Conservation (phyloP, 805 yeast genomes). For the Wickerhamiella nectarea region DNA sequence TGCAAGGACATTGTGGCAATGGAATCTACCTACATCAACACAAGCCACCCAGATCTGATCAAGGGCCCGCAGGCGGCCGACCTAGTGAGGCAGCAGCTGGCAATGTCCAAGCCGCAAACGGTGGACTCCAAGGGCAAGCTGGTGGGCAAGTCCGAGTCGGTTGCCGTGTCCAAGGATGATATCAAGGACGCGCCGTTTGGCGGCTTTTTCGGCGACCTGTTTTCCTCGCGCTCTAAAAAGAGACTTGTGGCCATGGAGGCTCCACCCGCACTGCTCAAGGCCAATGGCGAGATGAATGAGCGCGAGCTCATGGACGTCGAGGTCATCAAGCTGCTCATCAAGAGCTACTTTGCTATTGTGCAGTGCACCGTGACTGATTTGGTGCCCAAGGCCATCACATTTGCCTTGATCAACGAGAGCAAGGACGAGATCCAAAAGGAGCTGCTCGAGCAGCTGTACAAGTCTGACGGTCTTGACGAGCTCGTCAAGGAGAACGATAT, state of each 20-base stretch:
- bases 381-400: slow-evolving; percentile 90
- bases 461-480: slow-evolving; percentile 52
- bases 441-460: slow-evolving; percentile 74
- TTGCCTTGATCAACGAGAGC: slow-evolving; percentile 66
- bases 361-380: slow-evolving; percentile 86
- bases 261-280: slow-evolving; percentile 87
- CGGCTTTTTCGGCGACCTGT: slow-evolving; percentile 92
- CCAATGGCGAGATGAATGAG: slow-evolving; percentile 84
- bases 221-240: slow-evolving; percentile 83
- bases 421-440: slow-evolving; percentile 87
- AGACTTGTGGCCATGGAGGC: slow-evolving; percentile 90
- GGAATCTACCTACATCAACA: slow-evolving; percentile 88
- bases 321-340: slow-evolving; percentile 80
- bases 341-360: slow-evolving; percentile 81
- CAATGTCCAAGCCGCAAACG: slow-evolving; percentile 55
- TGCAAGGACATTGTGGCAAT: slow-evolving; percentile 70
- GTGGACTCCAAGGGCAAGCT: slow-evolving; percentile 93
- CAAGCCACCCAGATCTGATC: slow-evolving; percentile 92
- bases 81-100: slow-evolving; percentile 74
- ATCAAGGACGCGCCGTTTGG: slow-evolving; percentile 38
- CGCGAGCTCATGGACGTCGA: slow-evolving; percentile 94
- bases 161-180: slow-evolving; percentile 19
- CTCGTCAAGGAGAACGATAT: slow-evolving; percentile 82
- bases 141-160: slow-evolving; percentile 28
- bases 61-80: slow-evolving; percentile 93